Evolutionary conservation across 2,329 filamentous ascomycete species (phyloP).

Genomic region (Colletotrichum echinochloae): DNA sequence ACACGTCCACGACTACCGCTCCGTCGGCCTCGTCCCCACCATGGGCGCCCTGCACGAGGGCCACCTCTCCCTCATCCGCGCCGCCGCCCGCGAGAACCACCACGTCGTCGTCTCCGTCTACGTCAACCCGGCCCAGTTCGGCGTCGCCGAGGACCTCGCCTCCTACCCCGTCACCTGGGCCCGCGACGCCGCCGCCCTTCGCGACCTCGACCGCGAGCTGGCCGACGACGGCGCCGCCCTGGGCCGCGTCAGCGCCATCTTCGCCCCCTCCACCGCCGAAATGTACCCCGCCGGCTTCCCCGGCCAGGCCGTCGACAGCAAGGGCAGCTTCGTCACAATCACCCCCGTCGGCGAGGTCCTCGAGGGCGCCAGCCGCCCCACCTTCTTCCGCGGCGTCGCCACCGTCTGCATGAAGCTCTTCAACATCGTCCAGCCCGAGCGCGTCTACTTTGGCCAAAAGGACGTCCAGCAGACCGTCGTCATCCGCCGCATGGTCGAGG

Average conservation of each 20-base stretch:
- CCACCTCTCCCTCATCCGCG: conserved; percentile 86
- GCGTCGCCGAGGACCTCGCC: conserved; percentile 85
- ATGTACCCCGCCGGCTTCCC: conserved; percentile 91
- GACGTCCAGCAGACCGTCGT: conserved; percentile 97
- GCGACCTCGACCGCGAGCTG: conserved; percentile 78
- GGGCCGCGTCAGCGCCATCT: conserved; percentile 83
- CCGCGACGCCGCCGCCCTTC: conserved; percentile 75
- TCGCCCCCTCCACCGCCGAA: conserved; percentile 82
- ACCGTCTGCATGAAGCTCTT: conserved; percentile 90
- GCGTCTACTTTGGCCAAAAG: conserved; percentile 95
- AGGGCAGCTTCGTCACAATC: conserved; percentile 91
- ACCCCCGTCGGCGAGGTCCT: conserved; percentile 85
- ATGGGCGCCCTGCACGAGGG: conserved; percentile 98
- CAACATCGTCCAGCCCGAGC: conserved; percentile 68
- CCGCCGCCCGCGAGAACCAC: conserved; percentile 85
- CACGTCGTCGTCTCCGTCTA: conserved; percentile 93
- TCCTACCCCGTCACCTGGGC: conserved; percentile 94
- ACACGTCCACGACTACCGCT: conserved; percentile 74
- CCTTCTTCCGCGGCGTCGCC: conserved; percentile 96
- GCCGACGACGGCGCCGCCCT: conserved; percentile 67
- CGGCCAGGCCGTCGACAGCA: conserved; percentile 77
- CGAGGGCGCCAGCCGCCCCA: conserved; percentile 87
- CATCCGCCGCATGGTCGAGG: conserved; percentile 85
- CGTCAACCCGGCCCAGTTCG: conserved; percentile 97
- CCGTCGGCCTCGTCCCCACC: conserved; percentile 90